A percentile compares a stretch with the other conserved stretches of the same genome.
Evolutionary conservation across 352 stramenopile genomes (phyloP).

Genomic region (Phytophthora uliginosa): DNA sequence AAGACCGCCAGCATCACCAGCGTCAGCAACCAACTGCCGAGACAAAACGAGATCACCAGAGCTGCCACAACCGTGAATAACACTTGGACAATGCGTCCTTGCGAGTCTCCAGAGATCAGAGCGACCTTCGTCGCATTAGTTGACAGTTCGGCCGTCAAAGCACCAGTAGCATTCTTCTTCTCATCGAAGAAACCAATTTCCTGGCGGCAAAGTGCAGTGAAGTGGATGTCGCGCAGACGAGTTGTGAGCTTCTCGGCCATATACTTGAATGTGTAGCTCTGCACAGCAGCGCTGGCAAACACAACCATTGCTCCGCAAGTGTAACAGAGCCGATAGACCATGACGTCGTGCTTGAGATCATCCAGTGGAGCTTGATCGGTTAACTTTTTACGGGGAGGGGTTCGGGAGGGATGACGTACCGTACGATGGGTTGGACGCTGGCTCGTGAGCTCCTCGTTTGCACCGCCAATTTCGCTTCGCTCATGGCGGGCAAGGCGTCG

Average conservation of each 20-base stretch:
- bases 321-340: constrained; percentile 26
- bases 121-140: constrained; percentile 56
- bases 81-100: constrained; percentile 50
- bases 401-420: too few relatives aligned
- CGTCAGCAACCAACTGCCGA: constrained; percentile 60
- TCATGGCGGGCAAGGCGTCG: too few relatives aligned
- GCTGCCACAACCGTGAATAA: constrained; percentile 55
- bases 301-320: constrained; percentile 36
- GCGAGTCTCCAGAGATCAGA: constrained; percentile 53
- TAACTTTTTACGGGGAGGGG: too few relatives aligned
- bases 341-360: constrained; percentile 40
- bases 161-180: constrained; percentile 67
- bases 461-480: too few relatives aligned
- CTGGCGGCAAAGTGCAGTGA: constrained; percentile 44
- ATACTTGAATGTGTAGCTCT: constrained; percentile 55
- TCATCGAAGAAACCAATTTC: constrained; percentile 82
- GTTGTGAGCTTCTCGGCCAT: constrained; percentile 57
- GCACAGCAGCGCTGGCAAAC: constrained; percentile 34
- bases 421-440: too few relatives aligned
- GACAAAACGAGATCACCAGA: constrained; percentile 67
- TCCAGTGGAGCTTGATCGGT: too few relatives aligned
- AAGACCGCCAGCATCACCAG: constrained; percentile 8
- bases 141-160: constrained; percentile 59
- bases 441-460: too few relatives aligned
- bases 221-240: constrained; percentile 53